Base-by-base conservation (phyloP, 805 yeast species). In the Jamesozyma hellenica region DNA sequence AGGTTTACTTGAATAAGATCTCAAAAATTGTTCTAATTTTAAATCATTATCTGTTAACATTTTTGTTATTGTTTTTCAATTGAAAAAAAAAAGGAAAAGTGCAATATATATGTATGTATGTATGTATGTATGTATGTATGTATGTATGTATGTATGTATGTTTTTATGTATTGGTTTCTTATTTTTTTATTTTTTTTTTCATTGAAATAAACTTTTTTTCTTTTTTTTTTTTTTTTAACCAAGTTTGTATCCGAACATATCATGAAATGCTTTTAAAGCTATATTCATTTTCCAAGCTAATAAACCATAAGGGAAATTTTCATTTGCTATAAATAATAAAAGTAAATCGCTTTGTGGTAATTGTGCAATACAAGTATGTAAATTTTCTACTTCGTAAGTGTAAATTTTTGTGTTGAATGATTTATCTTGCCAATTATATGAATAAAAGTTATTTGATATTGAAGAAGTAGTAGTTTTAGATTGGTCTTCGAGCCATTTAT, bases 401-500 rank as follows among this genome's bases (percentile, higher is more conserved):
- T 55, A 56, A 28, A 59, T 51, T 19, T 47, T 46, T 32, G 59
- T 53, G 1, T 42, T 32, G 9, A 41, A 1, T 36, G 36, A 15
- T 37, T 39, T 5, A n/a, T n/a, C n/a, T 39, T 29, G 18, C 34
- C 29, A 36, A 17, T 44, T 39, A 36, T 44, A 45, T 5, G 33
- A 32, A 32, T 50, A 50, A 35, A n/a, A n/a, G n/a, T n/a, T n/a
- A n/a, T n/a, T n/a, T n/a, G n/a, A n/a, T n/a, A n/a, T n/a, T 5
- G 33, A 35, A 31, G 44, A 49, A 13, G 43, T 39, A 8, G 44
- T 28, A 5, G 30, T 25, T 15, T 45, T 45, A 3, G 31, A 26
- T 36, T 58, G 55, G 39, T 59, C 62, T 28, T 55, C 61, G 4
- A 41, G 38, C 64, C 64, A 59, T 41, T 56, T 59, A 40, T 59